A percentile compares a stretch with the other conserved stretches of the same genome.
Evolutionary conservation across 345 rosid species (phyloP).

Genomic region (Aquilaria sinensis): DNA sequence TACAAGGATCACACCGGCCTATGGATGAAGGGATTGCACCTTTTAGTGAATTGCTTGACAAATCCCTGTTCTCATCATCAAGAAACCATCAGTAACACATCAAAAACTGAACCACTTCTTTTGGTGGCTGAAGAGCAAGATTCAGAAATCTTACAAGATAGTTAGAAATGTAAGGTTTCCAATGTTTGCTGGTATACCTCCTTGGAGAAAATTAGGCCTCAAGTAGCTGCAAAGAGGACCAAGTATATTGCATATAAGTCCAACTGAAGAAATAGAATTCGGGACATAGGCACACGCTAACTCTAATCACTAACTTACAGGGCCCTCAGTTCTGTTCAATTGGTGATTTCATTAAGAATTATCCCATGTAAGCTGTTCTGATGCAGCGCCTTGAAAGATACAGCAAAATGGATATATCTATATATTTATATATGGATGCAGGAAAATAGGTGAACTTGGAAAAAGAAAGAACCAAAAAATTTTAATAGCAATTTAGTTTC

Average conservation of each 20-base stretch:
- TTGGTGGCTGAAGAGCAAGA: not conserved
- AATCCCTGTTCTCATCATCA: conserved; percentile 52
- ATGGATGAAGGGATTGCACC: conserved; percentile 90
- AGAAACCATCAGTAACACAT: not conserved
- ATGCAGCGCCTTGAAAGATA: conserved; percentile 68
- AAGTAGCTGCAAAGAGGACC: conserved; percentile 47
- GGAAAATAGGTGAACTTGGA: not conserved
- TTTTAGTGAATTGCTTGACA: conserved; percentile 84
- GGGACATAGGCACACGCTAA: not conserved
- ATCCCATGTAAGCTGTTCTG: conserved; percentile 81
- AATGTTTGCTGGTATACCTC: conserved; percentile 75
- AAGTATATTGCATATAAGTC: conserved; percentile 8
- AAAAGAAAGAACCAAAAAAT: not conserved
- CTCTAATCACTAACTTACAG: conserved; percentile 41
- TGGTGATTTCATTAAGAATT: conserved; percentile 72
- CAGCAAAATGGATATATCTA: not conserved
- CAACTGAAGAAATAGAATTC: conserved; percentile 1
- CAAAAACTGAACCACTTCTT: not conserved
- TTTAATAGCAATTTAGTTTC: not conserved
- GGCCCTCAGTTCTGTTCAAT: conserved; percentile 82
- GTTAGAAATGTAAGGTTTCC: conserved; percentile 78
- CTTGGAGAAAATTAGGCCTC: conserved; percentile 88
- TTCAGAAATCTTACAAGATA: conserved; percentile 47
- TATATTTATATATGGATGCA: too few relatives aligned
- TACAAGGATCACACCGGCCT: conserved; percentile 74